Conservation (phyloP, 805 yeast genomes). For the Yamadazyma insecticola region DNA sequence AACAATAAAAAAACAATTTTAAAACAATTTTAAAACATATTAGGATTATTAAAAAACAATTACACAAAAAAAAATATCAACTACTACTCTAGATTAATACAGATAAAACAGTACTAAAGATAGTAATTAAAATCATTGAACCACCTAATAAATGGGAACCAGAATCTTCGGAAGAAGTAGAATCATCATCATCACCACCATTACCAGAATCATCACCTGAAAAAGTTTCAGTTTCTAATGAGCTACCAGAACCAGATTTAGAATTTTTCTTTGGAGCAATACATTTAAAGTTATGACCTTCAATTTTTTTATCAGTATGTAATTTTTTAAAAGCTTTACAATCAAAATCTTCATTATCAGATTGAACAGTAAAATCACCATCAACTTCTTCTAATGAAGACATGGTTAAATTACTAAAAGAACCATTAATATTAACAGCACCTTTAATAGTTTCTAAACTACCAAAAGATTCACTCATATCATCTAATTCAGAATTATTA, state of each 20-base stretch:
- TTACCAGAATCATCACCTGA: conserved; percentile 15
- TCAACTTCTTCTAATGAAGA: conserved; percentile 32
- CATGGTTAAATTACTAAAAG: conserved; percentile 35
- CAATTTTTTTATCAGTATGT: conserved; percentile 26
- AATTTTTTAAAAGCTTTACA: conserved; percentile 33
- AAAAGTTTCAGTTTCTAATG: conserved; percentile 16
- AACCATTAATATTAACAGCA: conserved; percentile 36
- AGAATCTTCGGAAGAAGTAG: conserved; percentile 17
- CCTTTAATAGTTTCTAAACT: conserved; percentile 33
- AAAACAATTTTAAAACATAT: no score
- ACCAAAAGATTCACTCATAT: conserved; percentile 23
- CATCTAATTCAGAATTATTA: conserved; percentile 37
- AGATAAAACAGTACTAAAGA: conserved; percentile 24
- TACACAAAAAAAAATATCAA: no score
- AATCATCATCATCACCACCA: conserved; percentile 14
- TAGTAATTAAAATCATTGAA: conserved; percentile 16
- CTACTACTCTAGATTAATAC: conserved; percentile 17
- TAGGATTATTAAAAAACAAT: no score
- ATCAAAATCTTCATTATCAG: conserved; percentile 34
- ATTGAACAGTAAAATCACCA: conserved; percentile 35
- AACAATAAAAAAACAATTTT: neutral
- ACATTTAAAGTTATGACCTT: conserved; percentile 43
- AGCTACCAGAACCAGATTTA: conserved; percentile 12
- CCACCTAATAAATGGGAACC: conserved; percentile 14
- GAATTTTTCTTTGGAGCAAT: conserved; percentile 26